phyloP scores from a whole-genome alignment of 2,329 filamentous ascomycete species.

The Sporothrix humicola region DNA sequence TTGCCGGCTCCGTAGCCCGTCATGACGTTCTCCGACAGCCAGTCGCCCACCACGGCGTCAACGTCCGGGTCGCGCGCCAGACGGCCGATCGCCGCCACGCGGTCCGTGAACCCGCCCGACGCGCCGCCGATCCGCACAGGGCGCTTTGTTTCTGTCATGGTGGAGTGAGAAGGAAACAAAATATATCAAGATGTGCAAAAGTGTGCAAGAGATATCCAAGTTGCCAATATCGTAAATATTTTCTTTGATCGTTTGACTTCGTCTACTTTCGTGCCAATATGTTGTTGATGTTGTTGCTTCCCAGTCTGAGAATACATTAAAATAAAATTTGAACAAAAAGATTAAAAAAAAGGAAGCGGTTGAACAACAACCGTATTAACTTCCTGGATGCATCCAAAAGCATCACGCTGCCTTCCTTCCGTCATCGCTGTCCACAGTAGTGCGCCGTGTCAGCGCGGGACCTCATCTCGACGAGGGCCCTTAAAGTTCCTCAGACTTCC shows the following conservation, averaged over 20 bases:
- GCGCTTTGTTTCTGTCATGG: constrained; percentile 30
- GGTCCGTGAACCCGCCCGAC: constrained; percentile 43
- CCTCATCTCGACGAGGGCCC: background rate
- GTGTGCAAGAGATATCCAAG: background rate
- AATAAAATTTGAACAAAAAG: background rate
- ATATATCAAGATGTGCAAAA: background rate
- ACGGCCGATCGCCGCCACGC: constrained; percentile 43
- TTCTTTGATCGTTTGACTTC: background rate
- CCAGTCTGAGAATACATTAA: constrained; percentile 3
- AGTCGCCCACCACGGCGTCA: constrained; percentile 39
- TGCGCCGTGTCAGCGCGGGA: constrained; percentile 10
- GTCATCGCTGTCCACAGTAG: constrained; percentile 19
- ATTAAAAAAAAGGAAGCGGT: background rate
- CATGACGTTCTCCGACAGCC: constrained; percentile 38
- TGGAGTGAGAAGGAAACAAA: constrained; percentile 3
- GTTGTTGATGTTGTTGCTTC: background rate
- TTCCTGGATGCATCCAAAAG: background rate
- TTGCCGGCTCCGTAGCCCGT: constrained; percentile 34
- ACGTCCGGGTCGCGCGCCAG: constrained; percentile 39
- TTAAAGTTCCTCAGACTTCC: background rate
- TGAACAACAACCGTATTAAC: background rate
- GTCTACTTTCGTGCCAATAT: background rate
- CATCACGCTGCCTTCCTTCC: background rate
- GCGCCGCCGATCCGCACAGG: constrained; percentile 43
- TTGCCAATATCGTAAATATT: background rate